These are phyloP conservation scores for Gomphus sp. DNA, from an alignment of 1,284 basidiomycete species.

Conservation along the genomic window DNA sequence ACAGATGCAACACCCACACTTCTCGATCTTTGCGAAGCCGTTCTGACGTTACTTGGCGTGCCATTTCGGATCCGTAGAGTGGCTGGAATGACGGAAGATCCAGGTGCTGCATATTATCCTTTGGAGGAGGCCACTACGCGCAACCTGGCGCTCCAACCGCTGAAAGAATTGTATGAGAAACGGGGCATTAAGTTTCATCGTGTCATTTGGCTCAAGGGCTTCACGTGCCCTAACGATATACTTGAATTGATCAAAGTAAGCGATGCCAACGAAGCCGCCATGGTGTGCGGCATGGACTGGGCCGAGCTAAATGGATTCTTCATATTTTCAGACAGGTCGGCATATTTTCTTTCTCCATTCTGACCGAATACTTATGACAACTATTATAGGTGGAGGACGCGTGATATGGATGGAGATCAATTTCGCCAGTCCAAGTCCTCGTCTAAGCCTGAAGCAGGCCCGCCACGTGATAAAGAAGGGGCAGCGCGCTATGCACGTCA, in stretches of 20 bases:
- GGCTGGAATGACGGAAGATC: conserved; percentile 81
- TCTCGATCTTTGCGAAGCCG: conserved; percentile 86
- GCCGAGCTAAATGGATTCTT: conserved; percentile 93
- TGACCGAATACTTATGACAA: neutral
- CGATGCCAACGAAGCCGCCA: conserved; percentile 81
- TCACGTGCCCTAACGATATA: conserved; percentile 94
- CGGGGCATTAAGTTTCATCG: conserved; percentile 77
- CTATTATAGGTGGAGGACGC: conserved; percentile 73
- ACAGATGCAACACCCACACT: conserved; percentile 89
- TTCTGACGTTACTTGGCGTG: conserved; percentile 82
- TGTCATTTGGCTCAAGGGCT: conserved; percentile 94
- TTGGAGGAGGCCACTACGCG: conserved; percentile 88
- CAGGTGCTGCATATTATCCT: conserved; percentile 83
- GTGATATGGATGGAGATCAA: conserved; percentile 92
- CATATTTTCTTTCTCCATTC: conserved; percentile 1
- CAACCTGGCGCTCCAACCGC: conserved; percentile 83
- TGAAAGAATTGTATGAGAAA: conserved; percentile 72
- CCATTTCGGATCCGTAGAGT: conserved; percentile 85
- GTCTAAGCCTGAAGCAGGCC: conserved; percentile 81
- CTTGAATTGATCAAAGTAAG: conserved; percentile 88
- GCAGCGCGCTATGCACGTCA: conserved; percentile 81
- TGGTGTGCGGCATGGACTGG: conserved; percentile 99
- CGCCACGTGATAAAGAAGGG: conserved; percentile 75
- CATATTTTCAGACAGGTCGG: conserved; percentile 89
- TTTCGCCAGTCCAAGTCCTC: conserved; percentile 93